phyloP scores from a whole-genome alignment of 495 filamentous ascomycete genomes.

The Aspergillus sparsus region DNA sequence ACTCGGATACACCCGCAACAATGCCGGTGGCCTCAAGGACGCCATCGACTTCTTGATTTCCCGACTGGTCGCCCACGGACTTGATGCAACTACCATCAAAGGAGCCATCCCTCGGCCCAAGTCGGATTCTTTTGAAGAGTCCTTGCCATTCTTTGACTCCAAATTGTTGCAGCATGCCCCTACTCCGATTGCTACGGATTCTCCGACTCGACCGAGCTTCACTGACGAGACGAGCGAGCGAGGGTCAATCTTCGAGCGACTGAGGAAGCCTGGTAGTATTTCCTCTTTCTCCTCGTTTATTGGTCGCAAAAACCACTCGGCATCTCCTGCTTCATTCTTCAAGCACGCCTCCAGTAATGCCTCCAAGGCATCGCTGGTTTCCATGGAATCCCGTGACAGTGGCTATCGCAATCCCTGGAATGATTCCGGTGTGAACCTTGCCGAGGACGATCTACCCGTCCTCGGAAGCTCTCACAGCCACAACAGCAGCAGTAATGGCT shows the following conservation, averaged over 20 bases:
- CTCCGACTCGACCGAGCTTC: constrained; percentile 78
- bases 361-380: constrained; percentile 89
- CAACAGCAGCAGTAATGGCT: constrained; percentile 61
- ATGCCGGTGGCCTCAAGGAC: constrained; percentile 91
- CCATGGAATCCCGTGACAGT: constrained; percentile 88
- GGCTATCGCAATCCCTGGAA: constrained; percentile 97
- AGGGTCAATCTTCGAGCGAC: constrained; percentile 80
- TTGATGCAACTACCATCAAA: constrained; percentile 83
- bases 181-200: constrained; percentile 75
- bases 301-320: constrained; percentile 89
- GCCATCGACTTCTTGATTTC: constrained; percentile 91
- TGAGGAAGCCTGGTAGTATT: constrained; percentile 90
- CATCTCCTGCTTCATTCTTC: constrained; percentile 80
- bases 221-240: constrained; percentile 75
- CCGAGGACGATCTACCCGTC: constrained; percentile 75
- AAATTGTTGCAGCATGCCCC: constrained; percentile 92
- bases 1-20: constrained; percentile 90
- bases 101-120: constrained; percentile 93
- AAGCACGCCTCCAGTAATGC: constrained; percentile 92
- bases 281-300: constrained; percentile 90
- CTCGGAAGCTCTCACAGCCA: constrained; percentile 59
- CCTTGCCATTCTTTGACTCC: constrained; percentile 91
- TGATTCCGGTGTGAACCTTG: constrained; percentile 89
- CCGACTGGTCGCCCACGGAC: constrained; percentile 76
- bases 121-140: constrained; percentile 97